phyloP scores from a whole-genome alignment of 345 rosid genomes.

The Clausena lansium region DNA sequence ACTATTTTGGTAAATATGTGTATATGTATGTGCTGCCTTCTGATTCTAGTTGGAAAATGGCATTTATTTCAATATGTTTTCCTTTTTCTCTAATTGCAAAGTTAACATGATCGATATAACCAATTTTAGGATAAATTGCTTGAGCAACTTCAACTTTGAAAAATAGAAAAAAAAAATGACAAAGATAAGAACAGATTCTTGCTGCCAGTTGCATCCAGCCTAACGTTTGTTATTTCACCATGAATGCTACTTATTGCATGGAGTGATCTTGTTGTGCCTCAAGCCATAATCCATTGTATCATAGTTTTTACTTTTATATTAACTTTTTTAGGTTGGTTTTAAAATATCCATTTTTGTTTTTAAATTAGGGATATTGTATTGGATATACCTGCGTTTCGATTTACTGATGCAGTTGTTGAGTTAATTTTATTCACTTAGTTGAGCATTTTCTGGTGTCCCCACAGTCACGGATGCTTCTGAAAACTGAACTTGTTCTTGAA shows the following conservation, averaged over 20 bases:
- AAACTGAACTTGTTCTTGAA: constrained; percentile 84
- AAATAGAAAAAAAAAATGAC: neutral
- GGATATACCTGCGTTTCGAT: neutral
- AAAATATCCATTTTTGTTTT: neutral
- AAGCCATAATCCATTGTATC: neutral
- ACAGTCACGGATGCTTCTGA: constrained; percentile 85
- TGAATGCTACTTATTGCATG: neutral
- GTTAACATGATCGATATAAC: neutral
- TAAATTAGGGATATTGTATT: neutral
- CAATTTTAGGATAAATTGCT: neutral
- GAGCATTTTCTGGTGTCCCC: constrained; percentile 4
- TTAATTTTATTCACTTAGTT: constrained; percentile 6
- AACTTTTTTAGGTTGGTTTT: neutral
- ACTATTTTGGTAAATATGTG: neutral
- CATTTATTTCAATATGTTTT: neutral
- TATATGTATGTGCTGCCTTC: neutral
- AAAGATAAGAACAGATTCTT: neutral
- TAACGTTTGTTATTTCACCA: neutral
- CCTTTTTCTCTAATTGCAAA: neutral
- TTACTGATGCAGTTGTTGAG: neutral
- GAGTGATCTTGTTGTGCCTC: neutral
- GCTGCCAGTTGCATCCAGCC: neutral
- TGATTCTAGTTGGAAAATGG: neutral
- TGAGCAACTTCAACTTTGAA: neutral
- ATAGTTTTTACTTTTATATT: neutral